phyloP scores from a whole-genome alignment of 2,329 filamentous ascomycete species.

The Massarina eburnea region DNA sequence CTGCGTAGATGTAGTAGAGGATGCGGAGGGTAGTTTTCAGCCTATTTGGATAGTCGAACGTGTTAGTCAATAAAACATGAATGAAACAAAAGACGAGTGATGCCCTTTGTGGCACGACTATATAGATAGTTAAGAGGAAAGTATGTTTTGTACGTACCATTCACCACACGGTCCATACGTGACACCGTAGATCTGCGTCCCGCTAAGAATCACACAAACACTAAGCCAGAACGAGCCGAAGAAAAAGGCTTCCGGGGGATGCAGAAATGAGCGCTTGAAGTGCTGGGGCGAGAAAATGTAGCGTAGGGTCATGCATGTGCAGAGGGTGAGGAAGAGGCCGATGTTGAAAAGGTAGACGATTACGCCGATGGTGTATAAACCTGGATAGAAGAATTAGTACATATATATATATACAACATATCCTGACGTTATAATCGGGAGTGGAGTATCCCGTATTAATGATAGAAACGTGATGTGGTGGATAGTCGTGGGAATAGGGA shows the following conservation, averaged over 20 bases:
- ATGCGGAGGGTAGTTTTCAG: slow-evolving; percentile 36
- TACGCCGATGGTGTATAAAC: slow-evolving; percentile 53
- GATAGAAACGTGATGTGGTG: neutral
- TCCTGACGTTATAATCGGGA: no score
- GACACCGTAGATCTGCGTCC: slow-evolving; percentile 37
- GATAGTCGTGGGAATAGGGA: neutral
- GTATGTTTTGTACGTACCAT: slow-evolving; percentile 32
- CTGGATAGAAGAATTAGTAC: slow-evolving; percentile 25
- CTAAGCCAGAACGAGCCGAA: slow-evolving; percentile 44
- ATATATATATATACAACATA: no score
- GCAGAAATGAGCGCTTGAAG: slow-evolving; percentile 46
- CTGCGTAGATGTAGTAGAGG: slow-evolving; percentile 47
- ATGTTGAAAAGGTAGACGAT: slow-evolving; percentile 54
- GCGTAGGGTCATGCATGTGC: slow-evolving; percentile 35
- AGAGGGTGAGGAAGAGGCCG: slow-evolving; percentile 42
- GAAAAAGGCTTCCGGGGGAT: slow-evolving; percentile 53
- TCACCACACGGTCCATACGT: slow-evolving; percentile 31
- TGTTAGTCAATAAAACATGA: no score
- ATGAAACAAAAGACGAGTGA: no score
- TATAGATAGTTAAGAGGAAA: no score
- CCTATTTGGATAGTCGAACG: neutral
- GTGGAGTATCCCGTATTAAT: no score
- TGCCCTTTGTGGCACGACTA: no score
- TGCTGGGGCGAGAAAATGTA: slow-evolving; percentile 45
- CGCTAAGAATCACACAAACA: slow-evolving; percentile 40